Conservation (phyloP, 768 basidiomycete genomes). For the Termitomyces bulborhizus region DNA sequence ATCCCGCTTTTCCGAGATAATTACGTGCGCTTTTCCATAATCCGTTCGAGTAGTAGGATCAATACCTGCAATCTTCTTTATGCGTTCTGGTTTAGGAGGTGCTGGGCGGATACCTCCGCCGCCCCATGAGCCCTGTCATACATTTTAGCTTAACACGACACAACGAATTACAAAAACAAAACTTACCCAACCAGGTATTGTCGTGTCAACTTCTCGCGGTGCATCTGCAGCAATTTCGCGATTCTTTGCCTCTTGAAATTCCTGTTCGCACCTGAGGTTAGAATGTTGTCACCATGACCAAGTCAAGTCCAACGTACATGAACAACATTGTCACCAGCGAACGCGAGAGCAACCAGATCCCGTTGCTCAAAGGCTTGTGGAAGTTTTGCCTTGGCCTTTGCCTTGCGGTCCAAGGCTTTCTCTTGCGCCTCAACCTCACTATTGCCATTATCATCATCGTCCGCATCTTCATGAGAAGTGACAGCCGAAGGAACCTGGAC, state of each 20-base stretch:
- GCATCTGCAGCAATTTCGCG: conserved; percentile 83
- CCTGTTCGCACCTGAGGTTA: conserved; percentile 33
- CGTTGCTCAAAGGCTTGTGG: conserved; percentile 79
- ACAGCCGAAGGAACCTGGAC: conserved; percentile 18
- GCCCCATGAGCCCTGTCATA: conserved; percentile 81
- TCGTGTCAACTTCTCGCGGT: conserved; percentile 81
- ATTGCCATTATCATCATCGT: conserved; percentile 47
- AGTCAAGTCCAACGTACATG: conserved; percentile 44
- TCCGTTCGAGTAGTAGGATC: conserved; percentile 78
- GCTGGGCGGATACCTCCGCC: conserved; percentile 64
- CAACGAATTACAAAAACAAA: background rate
- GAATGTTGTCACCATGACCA: background rate
- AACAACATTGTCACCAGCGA: conserved; percentile 95
- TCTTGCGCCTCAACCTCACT: conserved; percentile 74
- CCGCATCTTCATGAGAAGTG: conserved; percentile 34
- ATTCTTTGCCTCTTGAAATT: conserved; percentile 81
- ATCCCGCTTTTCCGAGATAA: conserved; percentile 94
- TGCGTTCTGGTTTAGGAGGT: conserved; percentile 59
- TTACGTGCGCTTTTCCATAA: conserved; percentile 78
- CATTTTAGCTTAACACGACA: background rate
- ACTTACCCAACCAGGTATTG: conserved; percentile 89
- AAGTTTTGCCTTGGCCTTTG: conserved; percentile 39
- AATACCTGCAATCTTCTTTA: conserved; percentile 81
- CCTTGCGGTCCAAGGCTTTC: conserved; percentile 29
- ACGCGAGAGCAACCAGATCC: conserved; percentile 89